A percentile compares a stretch with the other conserved stretches of the same genome.
Conservation (phyloP, 2,329 filamentous ascomycete genomes). For the Dryadomyces quercus-mongolicae region DNA sequence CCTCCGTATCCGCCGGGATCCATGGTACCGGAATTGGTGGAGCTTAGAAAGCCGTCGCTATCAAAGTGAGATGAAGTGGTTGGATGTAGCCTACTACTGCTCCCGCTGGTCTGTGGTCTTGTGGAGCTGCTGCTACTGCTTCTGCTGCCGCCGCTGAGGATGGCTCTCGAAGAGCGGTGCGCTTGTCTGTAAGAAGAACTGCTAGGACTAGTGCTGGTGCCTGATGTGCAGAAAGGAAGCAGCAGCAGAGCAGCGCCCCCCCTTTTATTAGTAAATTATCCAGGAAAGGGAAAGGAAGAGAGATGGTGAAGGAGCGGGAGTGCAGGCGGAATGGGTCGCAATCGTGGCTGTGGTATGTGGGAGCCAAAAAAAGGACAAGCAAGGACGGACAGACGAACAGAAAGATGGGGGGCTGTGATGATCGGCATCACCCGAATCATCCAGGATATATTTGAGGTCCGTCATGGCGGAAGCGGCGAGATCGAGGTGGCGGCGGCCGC, state of each 20-base stretch:
- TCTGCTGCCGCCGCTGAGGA: not conserved
- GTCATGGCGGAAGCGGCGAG: not conserved
- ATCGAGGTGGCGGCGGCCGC: not conserved
- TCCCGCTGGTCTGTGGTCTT: not conserved
- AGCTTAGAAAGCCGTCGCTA: not conserved
- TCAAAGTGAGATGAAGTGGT: not conserved
- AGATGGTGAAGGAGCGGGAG: not conserved
- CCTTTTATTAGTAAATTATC: not conserved
- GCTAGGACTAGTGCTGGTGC: not conserved
- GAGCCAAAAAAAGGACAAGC: not conserved
- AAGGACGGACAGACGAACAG: not conserved
- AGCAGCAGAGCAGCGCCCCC: not conserved
- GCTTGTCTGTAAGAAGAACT: not conserved
- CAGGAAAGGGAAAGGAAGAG: not conserved
- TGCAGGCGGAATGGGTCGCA: not conserved
- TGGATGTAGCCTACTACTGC: not conserved
- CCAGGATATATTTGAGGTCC: conserved; percentile 2
- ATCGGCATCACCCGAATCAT: not conserved
- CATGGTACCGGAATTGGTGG: not conserved
- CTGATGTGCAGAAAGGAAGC: not conserved
- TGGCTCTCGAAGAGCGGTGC: not conserved
- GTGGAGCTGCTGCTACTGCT: not conserved
- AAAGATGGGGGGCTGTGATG: not conserved
- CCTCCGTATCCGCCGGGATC: not conserved
- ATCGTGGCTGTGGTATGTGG: not conserved